Evolutionary conservation across 352 stramenopile genomes (phyloP).

Genomic region (Globisporangium cylindrosporum): DNA sequence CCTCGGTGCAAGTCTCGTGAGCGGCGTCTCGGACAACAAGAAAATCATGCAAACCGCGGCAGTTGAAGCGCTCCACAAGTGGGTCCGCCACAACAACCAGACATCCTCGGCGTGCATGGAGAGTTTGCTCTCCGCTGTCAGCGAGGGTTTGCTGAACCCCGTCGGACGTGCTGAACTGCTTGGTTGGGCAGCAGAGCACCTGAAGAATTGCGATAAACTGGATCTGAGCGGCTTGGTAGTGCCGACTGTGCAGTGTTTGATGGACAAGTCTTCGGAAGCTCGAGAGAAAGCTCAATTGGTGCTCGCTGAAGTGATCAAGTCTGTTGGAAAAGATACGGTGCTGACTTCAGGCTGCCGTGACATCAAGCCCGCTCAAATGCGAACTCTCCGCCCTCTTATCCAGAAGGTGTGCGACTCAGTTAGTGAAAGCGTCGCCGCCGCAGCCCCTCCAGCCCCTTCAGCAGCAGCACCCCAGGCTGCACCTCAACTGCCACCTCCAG

Average conservation of each 20-base stretch:
- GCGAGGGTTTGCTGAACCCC: constrained; percentile 69
- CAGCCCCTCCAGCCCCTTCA: constrained; percentile 14
- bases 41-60: constrained; percentile 83
- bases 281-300: constrained; percentile 78
- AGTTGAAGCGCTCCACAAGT: constrained; percentile 79
- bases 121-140: constrained; percentile 61
- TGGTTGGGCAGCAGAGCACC: constrained; percentile 66
- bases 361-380: constrained; percentile 85
- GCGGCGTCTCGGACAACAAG: constrained; percentile 84
- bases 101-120: constrained; percentile 68
- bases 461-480: constrained; percentile 4
- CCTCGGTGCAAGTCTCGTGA: constrained; percentile 60
- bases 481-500: constrained; percentile 9
- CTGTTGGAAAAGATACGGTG: constrained; percentile 70
- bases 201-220: constrained; percentile 60
- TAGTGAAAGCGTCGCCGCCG: constrained; percentile 25
- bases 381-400: constrained; percentile 80
- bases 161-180: constrained; percentile 79
- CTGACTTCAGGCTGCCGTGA: constrained; percentile 70
- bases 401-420: constrained; percentile 60
- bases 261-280: constrained; percentile 82
- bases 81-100: constrained; percentile 74
- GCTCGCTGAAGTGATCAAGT: constrained; percentile 80
- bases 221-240: constrained; percentile 64
- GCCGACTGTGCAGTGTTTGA: constrained; percentile 76